Base-by-base conservation (phyloP, 805 yeast species). In the Wickerhamomyces chambardii region DNA sequence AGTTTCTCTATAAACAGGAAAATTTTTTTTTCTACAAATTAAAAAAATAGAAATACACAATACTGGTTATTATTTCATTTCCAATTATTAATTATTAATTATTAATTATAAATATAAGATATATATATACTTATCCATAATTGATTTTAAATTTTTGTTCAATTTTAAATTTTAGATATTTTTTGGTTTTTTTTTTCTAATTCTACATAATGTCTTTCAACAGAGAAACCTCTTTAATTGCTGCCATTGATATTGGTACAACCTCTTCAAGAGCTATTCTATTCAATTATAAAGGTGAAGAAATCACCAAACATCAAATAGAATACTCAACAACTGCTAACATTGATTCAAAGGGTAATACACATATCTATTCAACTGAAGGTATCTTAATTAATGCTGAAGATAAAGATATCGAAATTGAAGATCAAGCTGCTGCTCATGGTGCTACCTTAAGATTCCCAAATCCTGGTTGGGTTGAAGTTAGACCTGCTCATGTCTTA, bases 381-480 rank as follows among this genome's bases (percentile, higher is more conserved):
- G 90, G 90, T 63, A 65, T 80, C 39, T 78, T 84, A 17, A 74
- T 81, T 48, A 69, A 74, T 36, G 75, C 75, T 38, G 50, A 50
- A 49, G 67, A 59, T 40, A 75, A 70, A 41, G 65, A 69, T 42
- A 58, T 81, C 35, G 82, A 74, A 46, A 75, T 81, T 44, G 89
- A 81, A 56, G 75, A 73, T 44, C 64, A 51, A 29, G 38, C 42
- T 27, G 44, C 40, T 18, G 55, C 66, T 21, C 65, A 60, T 18
- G 78, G 75, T 25, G 87, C 89, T 34, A 82, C 92, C n/a, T 61
- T 82, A 36, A 59, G 76, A 40, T 82, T 78, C 55, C 90, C 92
- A 3, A 71, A 75, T 43, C 87, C 90, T 3, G 92, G 94, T 24
- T 87, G 96, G 96, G 92, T 86, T 27, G 96, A 89, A 62, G 87